A percentile compares a stretch with the other conserved stretches of the same genome.
Evolutionary conservation across 192 early-diverging fungal genomes (phyloP).

Genomic region (Backusella sp.): DNA sequence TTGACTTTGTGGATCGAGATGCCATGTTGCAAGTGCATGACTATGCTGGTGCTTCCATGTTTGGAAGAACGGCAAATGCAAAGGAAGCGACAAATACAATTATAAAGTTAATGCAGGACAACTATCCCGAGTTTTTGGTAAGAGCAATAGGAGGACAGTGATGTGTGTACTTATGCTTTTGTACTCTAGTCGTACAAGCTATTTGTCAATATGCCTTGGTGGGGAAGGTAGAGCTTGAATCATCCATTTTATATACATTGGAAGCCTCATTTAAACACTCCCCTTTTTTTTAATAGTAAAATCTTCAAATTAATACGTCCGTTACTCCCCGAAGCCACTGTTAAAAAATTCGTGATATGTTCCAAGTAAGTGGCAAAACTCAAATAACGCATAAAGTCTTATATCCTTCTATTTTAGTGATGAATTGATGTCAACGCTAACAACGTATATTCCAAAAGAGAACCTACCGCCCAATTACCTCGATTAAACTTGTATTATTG

Average conservation of each 20-base stretch:
- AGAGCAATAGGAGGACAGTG: not conserved
- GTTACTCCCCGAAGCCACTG: slow-evolving; percentile 57
- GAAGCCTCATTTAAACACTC: no score
- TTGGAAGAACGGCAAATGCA: slow-evolving; percentile 47
- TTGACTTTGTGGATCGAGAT: slow-evolving; percentile 57
- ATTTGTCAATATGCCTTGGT: slow-evolving; percentile 56
- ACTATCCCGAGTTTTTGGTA: slow-evolving; percentile 63
- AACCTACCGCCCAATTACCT: not conserved
- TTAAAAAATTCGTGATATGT: slow-evolving; percentile 59
- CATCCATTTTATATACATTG: no score
- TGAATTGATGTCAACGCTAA: not conserved
- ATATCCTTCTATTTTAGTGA: not conserved
- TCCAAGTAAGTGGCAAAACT: slow-evolving; percentile 31
- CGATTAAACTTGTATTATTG: not conserved
- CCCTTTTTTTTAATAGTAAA: slow-evolving; percentile 26
- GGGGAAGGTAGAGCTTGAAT: slow-evolving; percentile 34
- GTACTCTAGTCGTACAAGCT: slow-evolving; percentile 40
- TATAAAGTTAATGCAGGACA: slow-evolving; percentile 56
- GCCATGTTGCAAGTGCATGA: slow-evolving; percentile 64
- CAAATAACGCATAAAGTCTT: not conserved
- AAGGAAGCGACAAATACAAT: slow-evolving; percentile 49
- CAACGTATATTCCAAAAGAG: not conserved
- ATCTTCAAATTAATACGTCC: slow-evolving; percentile 55
- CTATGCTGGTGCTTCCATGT: slow-evolving; percentile 49
- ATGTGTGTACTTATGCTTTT: not conserved